Base-by-base conservation (phyloP, 2,329 filamentous ascomycete species). In the Fusarium armeniacum region DNA sequence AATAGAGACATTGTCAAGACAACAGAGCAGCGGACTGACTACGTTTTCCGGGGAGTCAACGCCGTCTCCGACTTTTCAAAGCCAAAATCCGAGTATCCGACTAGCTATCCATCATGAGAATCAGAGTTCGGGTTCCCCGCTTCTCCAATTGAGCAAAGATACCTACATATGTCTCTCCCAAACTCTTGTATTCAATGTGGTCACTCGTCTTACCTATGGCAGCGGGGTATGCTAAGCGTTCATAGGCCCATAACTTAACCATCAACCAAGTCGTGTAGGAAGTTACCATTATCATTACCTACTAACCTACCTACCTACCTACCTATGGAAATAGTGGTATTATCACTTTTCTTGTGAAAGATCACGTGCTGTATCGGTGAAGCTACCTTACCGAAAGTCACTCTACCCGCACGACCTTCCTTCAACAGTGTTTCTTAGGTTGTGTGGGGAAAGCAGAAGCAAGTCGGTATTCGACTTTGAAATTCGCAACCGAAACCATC, bases 101-200 rank as follows among this genome's bases (percentile, higher is more conserved):
- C 20, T 20, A 20, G 2, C 40, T 24, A 40, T 13, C 28, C 13
- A 36, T 35, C 28, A 20, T 32, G 40, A 32, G 35, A 62, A 52
- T 47, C 43, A 59, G 43, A 53, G 22, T 56, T 64, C 32, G 26
- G 58, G 30, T 30, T 57, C 53, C 36, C 57, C 58, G 35, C 50
- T 56, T 43, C 41, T 58, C 40, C 26, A 55, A 38, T 49, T 45
- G 56, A 63, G 28, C 24, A 59, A 54, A 35, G 26, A 54, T 44
- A 20, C 20, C 3, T 20, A 20, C 20, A 20, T 20, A 24, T 46
- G 33, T 30, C 35, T 61, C 36, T 38, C 28, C 4, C 20, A 35
- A 44, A 55, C 32, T 50, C 35, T 52, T 24, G 24, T 30, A 26
- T 38, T 16, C 15, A 40, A 28, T 36, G 24, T 26, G 9, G 26